Evolutionary conservation across 2,329 filamentous ascomycete genomes (phyloP).

Genomic region (Alternaria alternata): DNA sequence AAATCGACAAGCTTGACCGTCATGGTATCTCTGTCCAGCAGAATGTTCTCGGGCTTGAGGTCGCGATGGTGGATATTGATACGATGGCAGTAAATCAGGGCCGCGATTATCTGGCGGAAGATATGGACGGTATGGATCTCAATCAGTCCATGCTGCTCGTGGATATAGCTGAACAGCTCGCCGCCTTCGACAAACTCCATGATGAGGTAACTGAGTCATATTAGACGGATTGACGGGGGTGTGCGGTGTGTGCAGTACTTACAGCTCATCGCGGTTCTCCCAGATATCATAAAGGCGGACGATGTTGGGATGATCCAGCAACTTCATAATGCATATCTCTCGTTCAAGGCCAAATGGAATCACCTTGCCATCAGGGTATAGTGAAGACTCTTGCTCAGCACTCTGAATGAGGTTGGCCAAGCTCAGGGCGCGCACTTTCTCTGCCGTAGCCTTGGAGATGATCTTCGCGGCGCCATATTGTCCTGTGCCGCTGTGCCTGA

Average conservation of each 20-base stretch:
- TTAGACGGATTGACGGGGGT: constrained; percentile 21
- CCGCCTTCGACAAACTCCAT: constrained; percentile 88
- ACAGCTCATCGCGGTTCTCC: constrained; percentile 97
- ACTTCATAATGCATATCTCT: constrained; percentile 96
- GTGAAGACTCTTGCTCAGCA: constrained; percentile 65
- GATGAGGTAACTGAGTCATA: constrained; percentile 77
- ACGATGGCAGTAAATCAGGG: constrained; percentile 89
- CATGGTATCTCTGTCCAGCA: constrained; percentile 74
- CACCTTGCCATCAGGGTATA: constrained; percentile 66
- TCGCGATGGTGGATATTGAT: constrained; percentile 97
- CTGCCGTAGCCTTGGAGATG: constrained; percentile 79
- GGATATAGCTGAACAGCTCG: constrained; percentile 89
- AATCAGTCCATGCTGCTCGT: constrained; percentile 72
- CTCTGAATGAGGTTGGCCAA: constrained; percentile 82
- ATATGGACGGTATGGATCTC: constrained; percentile 84
- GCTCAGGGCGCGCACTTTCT: constrained; percentile 84
- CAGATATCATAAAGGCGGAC: constrained; percentile 95
- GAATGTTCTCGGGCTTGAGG: constrained; percentile 95
- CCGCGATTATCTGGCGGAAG: constrained; percentile 92
- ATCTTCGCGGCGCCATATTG: constrained; percentile 95
- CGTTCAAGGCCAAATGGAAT: constrained; percentile 91
- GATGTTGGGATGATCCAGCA: constrained; percentile 94
- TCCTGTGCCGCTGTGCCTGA: constrained; percentile 78
- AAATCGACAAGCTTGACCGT: constrained; percentile 96
- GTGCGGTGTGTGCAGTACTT: constrained; percentile 50